A percentile compares a stretch with the other conserved stretches of the same genome.
These are phyloP conservation scores for Triticum urartu DNA, from an alignment of 176 grass and related monocot species.

Conservation along the genomic window DNA sequence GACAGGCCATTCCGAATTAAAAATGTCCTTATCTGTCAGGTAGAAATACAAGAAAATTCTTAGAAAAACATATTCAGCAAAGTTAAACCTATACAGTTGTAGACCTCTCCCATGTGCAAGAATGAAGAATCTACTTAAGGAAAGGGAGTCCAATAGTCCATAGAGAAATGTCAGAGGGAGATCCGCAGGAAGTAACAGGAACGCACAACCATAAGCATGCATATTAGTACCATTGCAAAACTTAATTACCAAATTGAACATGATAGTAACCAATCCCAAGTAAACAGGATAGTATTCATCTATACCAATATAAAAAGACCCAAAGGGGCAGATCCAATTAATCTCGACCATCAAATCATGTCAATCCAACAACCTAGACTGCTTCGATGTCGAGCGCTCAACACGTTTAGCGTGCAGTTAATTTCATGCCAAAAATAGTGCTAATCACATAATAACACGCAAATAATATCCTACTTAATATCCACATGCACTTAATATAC, in stretches of 20 bases:
- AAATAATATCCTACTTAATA: too few relatives aligned
- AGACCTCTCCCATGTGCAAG: neutral
- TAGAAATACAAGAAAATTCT: conserved; percentile 34
- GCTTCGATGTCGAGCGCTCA: too few relatives aligned
- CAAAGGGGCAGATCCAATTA: too few relatives aligned
- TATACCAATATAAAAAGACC: too few relatives aligned
- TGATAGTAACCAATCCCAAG: neutral
- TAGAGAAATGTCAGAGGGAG: neutral
- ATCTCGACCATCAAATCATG: too few relatives aligned
- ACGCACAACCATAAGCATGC: neutral
- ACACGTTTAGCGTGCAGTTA: too few relatives aligned
- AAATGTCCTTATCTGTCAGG: conserved; percentile 85
- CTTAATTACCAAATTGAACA: conserved; percentile 1
- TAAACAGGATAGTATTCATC: conserved; percentile 2
- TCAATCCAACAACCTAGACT: too few relatives aligned
- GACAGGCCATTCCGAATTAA: conserved; percentile 95
- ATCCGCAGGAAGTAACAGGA: conserved; percentile 4
- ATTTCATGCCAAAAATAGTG: too few relatives aligned
- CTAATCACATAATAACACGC: too few relatives aligned
- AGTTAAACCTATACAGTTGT: neutral
- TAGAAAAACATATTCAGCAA: conserved; percentile 29
- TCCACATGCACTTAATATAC: too few relatives aligned
- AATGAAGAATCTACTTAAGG: neutral
- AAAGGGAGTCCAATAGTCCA: neutral
- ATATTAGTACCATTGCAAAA: conserved; percentile 4